Percentiles rank a stretch among this genome's conserved stretches.
Conservation (phyloP, 805 yeast species). For the Saccharomycopsis oosterbeekiorum region DNA sequence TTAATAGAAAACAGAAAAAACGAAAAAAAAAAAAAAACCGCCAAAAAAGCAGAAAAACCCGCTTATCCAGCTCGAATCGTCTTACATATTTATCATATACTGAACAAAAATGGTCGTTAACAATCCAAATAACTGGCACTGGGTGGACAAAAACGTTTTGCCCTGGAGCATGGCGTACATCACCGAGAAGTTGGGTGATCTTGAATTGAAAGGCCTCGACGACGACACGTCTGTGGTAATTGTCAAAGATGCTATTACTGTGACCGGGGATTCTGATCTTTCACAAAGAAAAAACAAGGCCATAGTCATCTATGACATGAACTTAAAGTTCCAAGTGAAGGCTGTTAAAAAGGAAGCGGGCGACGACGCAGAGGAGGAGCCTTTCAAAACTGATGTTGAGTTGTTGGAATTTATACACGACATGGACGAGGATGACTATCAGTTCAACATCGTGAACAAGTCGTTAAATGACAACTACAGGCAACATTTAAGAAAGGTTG, state of each 20-base stretch:
- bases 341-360: conserved; percentile 9
- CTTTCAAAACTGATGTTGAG: conserved; percentile 33
- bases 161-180: conserved; percentile 53
- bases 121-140: conserved; percentile 71
- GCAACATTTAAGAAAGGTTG: conserved; percentile 31
- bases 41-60: no score
- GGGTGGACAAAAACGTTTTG: conserved; percentile 61
- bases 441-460: conserved; percentile 39
- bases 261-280: conserved; percentile 72
- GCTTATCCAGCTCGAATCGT: no score
- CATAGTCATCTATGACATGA: conserved; percentile 63
- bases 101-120: conserved; percentile 45
- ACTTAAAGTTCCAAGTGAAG: conserved; percentile 37
- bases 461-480: conserved; percentile 31
- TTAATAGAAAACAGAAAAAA: neutral
- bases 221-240: conserved; percentile 17
- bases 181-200: conserved; percentile 29
- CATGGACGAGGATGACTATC: conserved; percentile 47
- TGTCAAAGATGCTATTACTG: conserved; percentile 27
- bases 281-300: conserved; percentile 79
- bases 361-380: conserved; percentile 4
- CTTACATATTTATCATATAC: no score
- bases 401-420: conserved; percentile 72
- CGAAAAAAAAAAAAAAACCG: no score
- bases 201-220: conserved; percentile 9